Base-by-base conservation (phyloP, 2,329 filamentous ascomycete genomes). In the Pseudodiploospora longispora region DNA sequence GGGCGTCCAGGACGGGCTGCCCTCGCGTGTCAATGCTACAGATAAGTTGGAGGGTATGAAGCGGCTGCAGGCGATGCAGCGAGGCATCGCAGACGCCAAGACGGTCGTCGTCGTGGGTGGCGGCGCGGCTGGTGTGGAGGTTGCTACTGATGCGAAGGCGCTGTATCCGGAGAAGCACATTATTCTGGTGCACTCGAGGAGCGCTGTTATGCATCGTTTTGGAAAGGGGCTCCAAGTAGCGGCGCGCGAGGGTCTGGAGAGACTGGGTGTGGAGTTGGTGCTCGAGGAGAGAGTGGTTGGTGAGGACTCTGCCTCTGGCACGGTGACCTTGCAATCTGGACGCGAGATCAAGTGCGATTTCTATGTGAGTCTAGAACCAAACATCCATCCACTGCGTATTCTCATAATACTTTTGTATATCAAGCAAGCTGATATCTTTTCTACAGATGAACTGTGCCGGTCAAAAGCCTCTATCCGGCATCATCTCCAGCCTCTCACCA, bases 91-190 rank as follows among this genome's bases (percentile, higher is more conserved):
- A 35, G 51, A 54, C 0, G 68, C 73, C 1, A 56, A 56, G 9
- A 64, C 62, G 30, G 50, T 78, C 6, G 71, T 76, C 2, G 66
- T 78, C 0, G 66, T 76, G 0, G 80, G 79, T 2, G 78, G 76
- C 0, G 79, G 79, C 3, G 76, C 80, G 1, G 79, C 78, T 0
- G 80, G 80, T 1, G 73, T 83, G 0, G 76, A 83, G 58, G 60
- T 82, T 31, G 78, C 76, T 0, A 70, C 75, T 1, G 79, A 83
- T 53, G 72, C 75, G 7, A 80, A 80, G 57, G 66, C 66, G 5
- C 55, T 63, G 7, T 79, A 76, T 50, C 75, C 76, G 0, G 66
- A 72, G 6, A 83, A 83, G 59, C 58, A 62, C 0, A 71, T 83
- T 7, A 69, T 69, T 0, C 55, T 83, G 6, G 66, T 83, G 0